Evolutionary conservation across 306 rosid genomes (phyloP).

Genomic region (Sphenostylis stenocarpa): DNA sequence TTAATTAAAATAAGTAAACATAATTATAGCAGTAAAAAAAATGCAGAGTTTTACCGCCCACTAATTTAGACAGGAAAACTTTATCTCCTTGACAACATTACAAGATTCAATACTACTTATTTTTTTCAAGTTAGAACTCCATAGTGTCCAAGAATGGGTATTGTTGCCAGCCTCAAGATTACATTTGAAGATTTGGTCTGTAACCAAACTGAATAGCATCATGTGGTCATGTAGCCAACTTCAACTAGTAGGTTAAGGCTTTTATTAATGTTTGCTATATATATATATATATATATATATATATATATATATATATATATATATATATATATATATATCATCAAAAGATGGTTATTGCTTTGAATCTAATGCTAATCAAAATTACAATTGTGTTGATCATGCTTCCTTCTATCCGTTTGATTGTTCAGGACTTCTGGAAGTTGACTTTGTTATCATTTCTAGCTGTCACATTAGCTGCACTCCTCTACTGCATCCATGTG

Average conservation of each 20-base stretch:
- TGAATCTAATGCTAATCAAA: slow-evolving; percentile 19
- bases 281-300: too few relatives aligned
- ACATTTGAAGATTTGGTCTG: background rate
- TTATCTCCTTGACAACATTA: background rate
- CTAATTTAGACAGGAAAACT: too few relatives aligned
- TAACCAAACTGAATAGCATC: background rate
- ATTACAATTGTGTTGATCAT: background rate
- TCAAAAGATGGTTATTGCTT: too few relatives aligned
- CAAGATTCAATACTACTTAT: background rate
- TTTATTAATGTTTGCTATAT: too few relatives aligned
- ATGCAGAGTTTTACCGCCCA: too few relatives aligned
- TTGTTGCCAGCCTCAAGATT: background rate
- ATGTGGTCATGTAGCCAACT: background rate
- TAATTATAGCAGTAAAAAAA: too few relatives aligned
- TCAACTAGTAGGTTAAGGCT: background rate
- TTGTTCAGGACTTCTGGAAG: slow-evolving; percentile 79
- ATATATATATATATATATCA: too few relatives aligned
- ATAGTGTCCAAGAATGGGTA: too few relatives aligned
- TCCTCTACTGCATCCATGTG: slow-evolving; percentile 66
- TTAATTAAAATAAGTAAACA: too few relatives aligned
- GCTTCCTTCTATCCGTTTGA: background rate
- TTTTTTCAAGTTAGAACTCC: too few relatives aligned
- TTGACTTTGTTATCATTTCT: slow-evolving; percentile 60
- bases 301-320: too few relatives aligned
- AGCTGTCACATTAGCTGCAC: slow-evolving; percentile 62